These are phyloP conservation scores for Mycena maculata DNA, from an alignment of 768 basidiomycete species.

Conservation along the genomic window DNA sequence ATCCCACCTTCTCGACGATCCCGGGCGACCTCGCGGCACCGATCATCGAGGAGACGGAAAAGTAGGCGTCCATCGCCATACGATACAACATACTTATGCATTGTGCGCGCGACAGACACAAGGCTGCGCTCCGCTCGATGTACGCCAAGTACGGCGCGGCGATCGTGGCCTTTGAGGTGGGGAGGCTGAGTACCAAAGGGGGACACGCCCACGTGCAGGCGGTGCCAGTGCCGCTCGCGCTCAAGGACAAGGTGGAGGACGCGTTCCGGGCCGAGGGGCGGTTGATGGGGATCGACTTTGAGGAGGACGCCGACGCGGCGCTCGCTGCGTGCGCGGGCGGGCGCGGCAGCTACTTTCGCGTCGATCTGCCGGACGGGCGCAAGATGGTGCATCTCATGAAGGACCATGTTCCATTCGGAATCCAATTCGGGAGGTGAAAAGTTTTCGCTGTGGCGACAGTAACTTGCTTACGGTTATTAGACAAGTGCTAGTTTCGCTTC, in stretches of 20 bases:
- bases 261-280: slow-evolving; percentile 81
- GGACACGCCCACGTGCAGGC: slow-evolving; percentile 96
- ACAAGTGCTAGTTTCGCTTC: slow-evolving; percentile 81
- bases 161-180: slow-evolving; percentile 89
- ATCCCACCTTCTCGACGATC: slow-evolving; percentile 86
- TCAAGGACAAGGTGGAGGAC: slow-evolving; percentile 73
- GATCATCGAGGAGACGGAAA: slow-evolving; percentile 84
- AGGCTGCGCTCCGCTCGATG: slow-evolving; percentile 75
- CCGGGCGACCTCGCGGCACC: slow-evolving; percentile 80
- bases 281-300: slow-evolving; percentile 77
- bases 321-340: slow-evolving; percentile 64
- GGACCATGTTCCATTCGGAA: slow-evolving; percentile 80
- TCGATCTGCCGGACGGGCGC: slow-evolving; percentile 88
- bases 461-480: slow-evolving; percentile 51
- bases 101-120: slow-evolving; percentile 76
- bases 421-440: slow-evolving; percentile 93
- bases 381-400: slow-evolving; percentile 90
- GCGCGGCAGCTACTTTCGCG: slow-evolving; percentile 85
- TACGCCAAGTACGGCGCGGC: slow-evolving; percentile 77
- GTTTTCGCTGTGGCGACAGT: background rate
- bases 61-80: slow-evolving; percentile 53
- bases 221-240: slow-evolving; percentile 76
- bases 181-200: slow-evolving; percentile 83
- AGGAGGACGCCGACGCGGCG: slow-evolving; percentile 74
- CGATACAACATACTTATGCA: background rate